phyloP scores from a whole-genome alignment of 345 rosid genomes.

The Eucalyptus victrix region DNA sequence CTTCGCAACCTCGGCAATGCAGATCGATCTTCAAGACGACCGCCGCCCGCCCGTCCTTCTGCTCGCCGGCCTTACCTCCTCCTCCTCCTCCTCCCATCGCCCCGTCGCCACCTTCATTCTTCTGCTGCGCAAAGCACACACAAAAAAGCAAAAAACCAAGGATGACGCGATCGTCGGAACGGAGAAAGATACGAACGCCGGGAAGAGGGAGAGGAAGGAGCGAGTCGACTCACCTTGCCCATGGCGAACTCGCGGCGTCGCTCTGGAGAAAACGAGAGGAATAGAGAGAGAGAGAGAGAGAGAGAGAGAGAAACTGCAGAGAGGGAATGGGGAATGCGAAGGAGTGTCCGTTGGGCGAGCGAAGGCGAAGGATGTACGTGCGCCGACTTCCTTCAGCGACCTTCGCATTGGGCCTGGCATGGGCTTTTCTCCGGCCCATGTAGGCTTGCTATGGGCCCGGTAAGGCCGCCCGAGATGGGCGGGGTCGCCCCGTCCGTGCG shows the following conservation, averaged over 20 bases:
- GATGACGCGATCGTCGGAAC: not conserved
- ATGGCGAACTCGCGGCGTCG: not conserved
- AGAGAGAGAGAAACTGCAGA: not conserved
- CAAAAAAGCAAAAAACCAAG: not conserved
- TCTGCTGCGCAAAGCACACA: not conserved
- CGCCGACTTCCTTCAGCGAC: not conserved
- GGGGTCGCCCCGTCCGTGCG: not conserved
- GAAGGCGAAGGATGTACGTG: not conserved
- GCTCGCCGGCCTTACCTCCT: not conserved
- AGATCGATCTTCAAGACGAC: constrained; percentile 22
- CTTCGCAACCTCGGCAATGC: constrained; percentile 33
- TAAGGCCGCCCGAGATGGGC: not conserved
- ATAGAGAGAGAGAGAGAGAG: not conserved
- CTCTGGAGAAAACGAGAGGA: not conserved
- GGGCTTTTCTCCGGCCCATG: not conserved
- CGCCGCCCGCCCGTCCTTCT: not conserved
- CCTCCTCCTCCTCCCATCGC: not conserved
- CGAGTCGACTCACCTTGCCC: constrained; percentile 1
- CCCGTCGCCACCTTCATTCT: not conserved
- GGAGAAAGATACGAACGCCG: not conserved
- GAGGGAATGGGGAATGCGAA: not conserved
- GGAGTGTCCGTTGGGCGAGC: not conserved
- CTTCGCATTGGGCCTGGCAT: not conserved
- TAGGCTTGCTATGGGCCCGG: not conserved
- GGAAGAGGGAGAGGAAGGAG: not conserved